These are phyloP conservation scores for Colletotrichum neosansevieriae DNA, from an alignment of 2,329 filamentous ascomycete genomes.

Conservation along the genomic window DNA sequence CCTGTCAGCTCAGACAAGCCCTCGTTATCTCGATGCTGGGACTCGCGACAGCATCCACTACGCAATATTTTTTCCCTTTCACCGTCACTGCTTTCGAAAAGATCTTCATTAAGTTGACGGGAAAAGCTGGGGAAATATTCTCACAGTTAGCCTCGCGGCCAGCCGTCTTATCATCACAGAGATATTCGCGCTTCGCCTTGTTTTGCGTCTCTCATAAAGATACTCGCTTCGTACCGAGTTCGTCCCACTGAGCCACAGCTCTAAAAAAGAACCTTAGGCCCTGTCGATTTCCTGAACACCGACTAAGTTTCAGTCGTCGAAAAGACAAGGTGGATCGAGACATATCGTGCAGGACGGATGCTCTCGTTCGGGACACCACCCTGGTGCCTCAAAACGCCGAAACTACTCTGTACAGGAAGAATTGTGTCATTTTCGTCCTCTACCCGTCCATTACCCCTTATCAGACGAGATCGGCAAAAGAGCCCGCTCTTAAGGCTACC, in stretches of 20 bases:
- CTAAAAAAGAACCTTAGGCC: no score
- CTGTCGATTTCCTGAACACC: no score
- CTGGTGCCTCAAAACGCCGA: constrained; percentile 1
- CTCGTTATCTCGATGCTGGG: constrained; percentile 1
- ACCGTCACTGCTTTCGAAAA: neutral
- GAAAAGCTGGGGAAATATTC: neutral
- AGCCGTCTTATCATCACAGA: neutral
- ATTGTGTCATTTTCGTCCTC: constrained; percentile 36
- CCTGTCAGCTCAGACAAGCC: constrained; percentile 12
- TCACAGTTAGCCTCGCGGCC: neutral
- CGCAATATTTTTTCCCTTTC: neutral
- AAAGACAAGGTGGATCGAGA: neutral
- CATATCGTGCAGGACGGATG: constrained; percentile 8
- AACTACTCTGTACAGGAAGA: constrained; percentile 12
- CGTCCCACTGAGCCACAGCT: neutral
- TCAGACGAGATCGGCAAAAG: constrained; percentile 36
- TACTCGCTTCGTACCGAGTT: neutral
- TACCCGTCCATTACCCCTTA: constrained; percentile 19
- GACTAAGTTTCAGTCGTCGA: neutral
- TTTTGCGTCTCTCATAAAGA: neutral
- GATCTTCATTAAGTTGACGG: neutral
- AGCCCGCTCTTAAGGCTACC: constrained; percentile 38
- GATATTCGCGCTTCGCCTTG: neutral
- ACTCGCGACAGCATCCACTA: neutral
- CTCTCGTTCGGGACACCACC: constrained; percentile 13